Base-by-base conservation (phyloP, 2,329 filamentous ascomycete species). In the Trichoderma harzianum region DNA sequence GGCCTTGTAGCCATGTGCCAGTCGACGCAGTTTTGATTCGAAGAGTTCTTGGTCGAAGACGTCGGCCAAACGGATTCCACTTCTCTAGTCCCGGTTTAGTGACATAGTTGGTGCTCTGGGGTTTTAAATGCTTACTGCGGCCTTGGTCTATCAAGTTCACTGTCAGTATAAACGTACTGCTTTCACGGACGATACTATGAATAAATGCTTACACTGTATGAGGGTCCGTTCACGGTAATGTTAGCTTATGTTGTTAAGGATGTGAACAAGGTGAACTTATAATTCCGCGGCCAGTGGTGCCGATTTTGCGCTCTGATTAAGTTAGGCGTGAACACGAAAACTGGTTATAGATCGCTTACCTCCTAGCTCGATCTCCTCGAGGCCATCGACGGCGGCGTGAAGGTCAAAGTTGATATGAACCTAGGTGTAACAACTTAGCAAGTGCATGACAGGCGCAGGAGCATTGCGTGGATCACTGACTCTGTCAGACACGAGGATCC, bases 41-140 rank as follows among this genome's bases (percentile, higher is more conserved):
- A 94, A 93, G 7, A 86, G 78, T 55, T 87, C 83, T 78, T 89
- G 86, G 78, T 92, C 83, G 78, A 93, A 93, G 73, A 94, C 84
- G 70, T 94, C 91, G 73, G 86, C 84, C 58, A 94, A 80, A 68
- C 88, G 85, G 72, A 94, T 85, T 61, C 43, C 43, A 21, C 43
- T 51, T 51, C 43, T 21, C 43, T 51, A 51, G 21, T 12, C 5
- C 10, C 10, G 10, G 43, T 21, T 51, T 21, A 51, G 43, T 51
- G 10, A 47, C 1, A 6, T 2, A 10, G 10, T 21, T 21, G n/a
- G 43, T 21, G 10, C 10, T 51, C 43, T 51, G 10, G 43, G 10
- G 1, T 12, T 12, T 21, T 51, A 0, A 21, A 51, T 51, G 43
- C 43, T 51, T 51, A 51, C 43, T 6, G 43, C 43, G 5, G 43